Evolutionary conservation across 345 rosid genomes (phyloP), one percentile per base, ranked within the genome.

Genomic region (Citrus glauca): DNA sequence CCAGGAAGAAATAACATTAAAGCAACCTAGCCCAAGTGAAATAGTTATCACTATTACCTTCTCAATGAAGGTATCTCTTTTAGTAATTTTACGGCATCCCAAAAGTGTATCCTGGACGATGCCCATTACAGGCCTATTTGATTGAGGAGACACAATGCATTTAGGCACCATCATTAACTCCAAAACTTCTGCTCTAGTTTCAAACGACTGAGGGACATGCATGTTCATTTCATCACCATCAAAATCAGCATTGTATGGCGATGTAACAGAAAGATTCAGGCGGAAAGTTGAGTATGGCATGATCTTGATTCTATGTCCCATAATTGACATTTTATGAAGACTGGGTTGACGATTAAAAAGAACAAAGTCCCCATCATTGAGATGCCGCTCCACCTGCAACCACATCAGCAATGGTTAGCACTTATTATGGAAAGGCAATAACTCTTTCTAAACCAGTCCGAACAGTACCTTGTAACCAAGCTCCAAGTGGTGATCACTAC

Each of bases 151-250:
- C 30, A 95, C 99, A 67, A 95, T 94, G 83, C 99, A 94, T 81
- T 94, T 95, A 20, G 99, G 99, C 77, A 95, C 99, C 99, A 95
- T 93, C 99, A 95, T 95, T 76, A 95, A 89, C 87, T 95, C 99
- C 81, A 92, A 76, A 7, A 95, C 99, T 84, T 95, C 99, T 4
- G 99, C 99, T 87, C 98, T 88, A 66, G 99, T 92, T 90, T 94
- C 98, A 66, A 89, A 95, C 79, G 95, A 95, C 69, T 95, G 99
- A 40, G 99, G 99, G 35, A 93, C 98, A 69, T 93, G 99, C 99
- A 95, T 95, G 77, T 95, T 95, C 99, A 95, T 95, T 89, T 95
- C 99, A 89, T 95, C 99, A 74, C 99, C 99, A 82, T 95, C 99
- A 89, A 95, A 95, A 86, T 93, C 99, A 85, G 98, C 99, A 91